A percentile compares a stretch with the other conserved stretches of the same genome.
These are phyloP conservation scores for Biscogniauxia sp. DNA, from an alignment of 2,329 filamentous ascomycete species.

Conservation along the genomic window DNA sequence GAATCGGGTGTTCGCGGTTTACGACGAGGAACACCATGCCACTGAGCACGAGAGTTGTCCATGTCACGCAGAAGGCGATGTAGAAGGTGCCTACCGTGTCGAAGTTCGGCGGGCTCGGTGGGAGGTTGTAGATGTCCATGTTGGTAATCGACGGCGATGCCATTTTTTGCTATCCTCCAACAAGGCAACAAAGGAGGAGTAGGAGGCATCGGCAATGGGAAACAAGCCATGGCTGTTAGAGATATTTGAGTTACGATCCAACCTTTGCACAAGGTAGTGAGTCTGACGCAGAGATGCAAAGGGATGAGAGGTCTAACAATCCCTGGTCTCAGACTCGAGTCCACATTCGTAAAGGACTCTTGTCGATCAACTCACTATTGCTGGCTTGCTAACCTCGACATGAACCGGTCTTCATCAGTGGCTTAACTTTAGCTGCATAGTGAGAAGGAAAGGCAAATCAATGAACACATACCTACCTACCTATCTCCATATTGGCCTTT, in stretches of 20 bases:
- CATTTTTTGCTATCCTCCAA: not conserved
- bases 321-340: not conserved
- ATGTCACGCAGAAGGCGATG: conserved; percentile 21
- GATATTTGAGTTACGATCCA: not conserved
- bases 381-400: not conserved
- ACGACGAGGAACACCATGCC: conserved; percentile 36
- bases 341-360: not conserved
- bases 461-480: no score
- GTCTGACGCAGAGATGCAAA: not conserved
- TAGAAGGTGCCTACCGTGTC: conserved; percentile 25
- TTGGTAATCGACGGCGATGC: not conserved
- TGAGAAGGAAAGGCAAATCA: not conserved
- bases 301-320: not conserved
- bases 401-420: not conserved
- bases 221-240: not conserved
- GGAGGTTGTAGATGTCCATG: conserved; percentile 18
- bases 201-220: not conserved
- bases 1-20: conserved; percentile 34
- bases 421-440: not conserved
- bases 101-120: conserved; percentile 19
- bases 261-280: not conserved
- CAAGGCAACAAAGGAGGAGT: not conserved
- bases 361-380: not conserved
- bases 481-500: not conserved
- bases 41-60: conserved; percentile 30